Evolutionary conservation across 2,329 filamentous ascomycete species (phyloP).

Genomic region (Pseudogymnoascus sp.): DNA sequence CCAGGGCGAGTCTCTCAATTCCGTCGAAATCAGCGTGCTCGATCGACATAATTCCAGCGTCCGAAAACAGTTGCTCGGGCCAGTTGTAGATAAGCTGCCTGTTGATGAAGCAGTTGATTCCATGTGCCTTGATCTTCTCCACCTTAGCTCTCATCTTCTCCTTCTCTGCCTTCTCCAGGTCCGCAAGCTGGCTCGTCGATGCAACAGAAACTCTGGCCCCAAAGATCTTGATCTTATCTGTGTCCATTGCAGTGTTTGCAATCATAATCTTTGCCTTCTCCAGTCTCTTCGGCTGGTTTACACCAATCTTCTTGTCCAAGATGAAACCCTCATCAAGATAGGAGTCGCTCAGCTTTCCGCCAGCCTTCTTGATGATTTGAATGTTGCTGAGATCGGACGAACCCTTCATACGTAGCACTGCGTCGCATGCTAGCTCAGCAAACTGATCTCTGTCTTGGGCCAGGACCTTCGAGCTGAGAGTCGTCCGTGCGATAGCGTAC

Average conservation of each 20-base stretch:
- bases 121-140: slow-evolving; percentile 95
- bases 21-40: slow-evolving; percentile 99
- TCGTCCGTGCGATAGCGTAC: slow-evolving; percentile 84
- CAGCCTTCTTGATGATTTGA: slow-evolving; percentile 98
- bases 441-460: slow-evolving; percentile 92
- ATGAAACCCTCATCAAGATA: slow-evolving; percentile 98
- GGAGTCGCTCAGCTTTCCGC: slow-evolving; percentile 93
- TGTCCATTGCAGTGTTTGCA: slow-evolving; percentile 98
- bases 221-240: slow-evolving; percentile 99
- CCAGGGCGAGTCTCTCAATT: slow-evolving; percentile 86
- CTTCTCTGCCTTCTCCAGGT: slow-evolving; percentile 93
- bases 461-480: slow-evolving; percentile 93
- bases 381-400: slow-evolving; percentile 95
- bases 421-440: slow-evolving; percentile 79
- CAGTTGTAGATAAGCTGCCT: slow-evolving; percentile 99
- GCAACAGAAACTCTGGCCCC: slow-evolving; percentile 94
- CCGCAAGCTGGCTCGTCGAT: slow-evolving; percentile 93
- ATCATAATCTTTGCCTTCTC: slow-evolving; percentile 98
- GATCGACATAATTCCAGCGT: slow-evolving; percentile 96
- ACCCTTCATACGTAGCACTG: slow-evolving; percentile 79
- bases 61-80: slow-evolving; percentile 97
- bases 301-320: slow-evolving; percentile 96
- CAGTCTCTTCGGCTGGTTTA: slow-evolving; percentile 94
- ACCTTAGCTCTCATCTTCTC: slow-evolving; percentile 99
- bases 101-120: slow-evolving; percentile 99